Percentiles rank a stretch among this genome's conserved stretches.
These are phyloP conservation scores for Elsinoe fawcettii DNA, from an alignment of 2,329 filamentous ascomycete genomes.

Conservation along the genomic window DNA sequence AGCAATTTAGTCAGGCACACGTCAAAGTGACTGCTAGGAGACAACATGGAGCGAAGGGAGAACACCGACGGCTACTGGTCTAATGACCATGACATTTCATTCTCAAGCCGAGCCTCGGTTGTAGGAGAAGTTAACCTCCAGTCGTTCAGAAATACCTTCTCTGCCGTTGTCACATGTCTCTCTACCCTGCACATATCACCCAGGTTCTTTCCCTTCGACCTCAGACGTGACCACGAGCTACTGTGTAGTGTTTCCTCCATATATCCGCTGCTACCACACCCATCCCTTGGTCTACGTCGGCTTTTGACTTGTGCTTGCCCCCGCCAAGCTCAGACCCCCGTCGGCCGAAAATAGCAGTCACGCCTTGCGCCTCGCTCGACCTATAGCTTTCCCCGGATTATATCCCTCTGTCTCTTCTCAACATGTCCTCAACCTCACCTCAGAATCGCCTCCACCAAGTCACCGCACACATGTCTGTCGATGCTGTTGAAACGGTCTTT, in stretches of 20 bases:
- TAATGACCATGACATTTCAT: background rate
- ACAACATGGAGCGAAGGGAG: background rate
- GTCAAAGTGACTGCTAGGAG: background rate
- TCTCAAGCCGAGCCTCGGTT: slow-evolving; percentile 8
- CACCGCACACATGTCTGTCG: slow-evolving; percentile 61
- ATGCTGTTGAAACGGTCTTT: slow-evolving; percentile 58
- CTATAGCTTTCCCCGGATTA: slow-evolving; percentile 15
- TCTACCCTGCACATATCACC: background rate
- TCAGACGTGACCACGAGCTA: background rate
- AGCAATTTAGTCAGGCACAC: background rate
- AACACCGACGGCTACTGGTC: background rate
- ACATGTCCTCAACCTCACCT: slow-evolving; percentile 38
- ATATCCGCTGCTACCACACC: background rate
- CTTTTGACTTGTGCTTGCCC: background rate
- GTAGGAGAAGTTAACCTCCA: background rate
- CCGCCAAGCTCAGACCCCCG: slow-evolving; percentile 7
- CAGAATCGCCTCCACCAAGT: slow-evolving; percentile 47
- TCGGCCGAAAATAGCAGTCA: slow-evolving; percentile 8
- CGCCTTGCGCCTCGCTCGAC: background rate
- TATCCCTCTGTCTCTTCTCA: slow-evolving; percentile 14
- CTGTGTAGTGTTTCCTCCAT: background rate
- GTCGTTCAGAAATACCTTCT: slow-evolving; percentile 6
- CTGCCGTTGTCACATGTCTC: slow-evolving; percentile 1
- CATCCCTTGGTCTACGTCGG: slow-evolving; percentile 9
- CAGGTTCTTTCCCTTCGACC: background rate